Evolutionary conservation across 208 protist species (phyloP), one percentile per base, ranked within the genome.

Genomic region (Crithidia brevicula): DNA sequence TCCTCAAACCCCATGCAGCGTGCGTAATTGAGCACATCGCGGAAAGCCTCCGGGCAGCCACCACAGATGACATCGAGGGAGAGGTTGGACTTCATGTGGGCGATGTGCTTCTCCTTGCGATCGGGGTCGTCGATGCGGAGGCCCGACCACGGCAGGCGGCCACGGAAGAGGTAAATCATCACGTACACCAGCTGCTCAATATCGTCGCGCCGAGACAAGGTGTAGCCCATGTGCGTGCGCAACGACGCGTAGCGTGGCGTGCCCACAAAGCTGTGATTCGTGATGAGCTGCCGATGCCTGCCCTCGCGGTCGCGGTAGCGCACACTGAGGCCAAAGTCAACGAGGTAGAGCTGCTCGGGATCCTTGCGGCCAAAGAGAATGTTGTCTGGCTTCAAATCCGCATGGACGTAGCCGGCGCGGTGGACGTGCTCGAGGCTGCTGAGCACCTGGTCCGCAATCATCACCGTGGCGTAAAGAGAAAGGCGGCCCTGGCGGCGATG

Each of bases 91-190:
- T 97, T 97, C 34, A 84, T 73, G 23, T 83, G 66, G 28, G 63
- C 56, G 63, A 95, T 86, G 27, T 64, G 76, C 49, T 69, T 64
- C 38, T 83, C 73, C 61, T 84, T 91, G 47, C 95, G 82, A 30
- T 92, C 68, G 9, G 68, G 82, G 53, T 79, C 82, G 8, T 56
- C 45, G 25, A 76, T 50, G 46, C 79, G 81, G 57, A 97, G 72
- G 8, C 89, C 89, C 28, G 93, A 88, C 99, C 98, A 99, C 45
- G 99, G 98, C 54, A 99, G 82, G 16, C 60, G 83, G 1, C 99
- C 99, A 15, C 96, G 89, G 18, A 96, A 75, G 68, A 99, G 99
- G 75, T 99, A 99, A 56, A 99, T 94, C 25, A 99, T 84, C 22
- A 99, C 79, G 56, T 98, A 98, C 20, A 69, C 63, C 0, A 96